phyloP scores from a whole-genome alignment of 2,329 filamentous ascomycete genomes.

The Aspergillus latus region DNA sequence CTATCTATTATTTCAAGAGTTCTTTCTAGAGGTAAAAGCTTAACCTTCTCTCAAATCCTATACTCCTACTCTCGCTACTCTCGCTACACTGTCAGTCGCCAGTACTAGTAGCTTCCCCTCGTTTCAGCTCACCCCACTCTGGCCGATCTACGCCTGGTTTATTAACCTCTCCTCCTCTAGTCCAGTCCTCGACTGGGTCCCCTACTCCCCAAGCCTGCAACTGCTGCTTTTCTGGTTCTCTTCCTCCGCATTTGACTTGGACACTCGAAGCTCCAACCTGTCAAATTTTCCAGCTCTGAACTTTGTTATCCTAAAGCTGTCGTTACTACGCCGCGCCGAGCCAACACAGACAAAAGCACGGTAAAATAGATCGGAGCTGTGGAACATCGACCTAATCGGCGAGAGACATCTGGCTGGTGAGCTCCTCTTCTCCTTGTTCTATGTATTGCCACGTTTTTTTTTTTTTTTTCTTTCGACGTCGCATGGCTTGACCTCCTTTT shows the following conservation, averaged over 20 bases:
- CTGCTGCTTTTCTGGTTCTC: conserved; percentile 16
- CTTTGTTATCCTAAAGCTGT: conserved; percentile 4
- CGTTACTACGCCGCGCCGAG: not conserved
- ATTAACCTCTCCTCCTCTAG: conserved; percentile 17
- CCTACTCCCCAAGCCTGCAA: conserved; percentile 6
- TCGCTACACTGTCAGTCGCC: not conserved
- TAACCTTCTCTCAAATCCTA: not conserved
- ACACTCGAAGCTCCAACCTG: not conserved
- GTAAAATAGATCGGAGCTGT: conserved; percentile 20
- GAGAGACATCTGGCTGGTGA: conserved; percentile 9
- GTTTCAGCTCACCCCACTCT: conserved; percentile 19
- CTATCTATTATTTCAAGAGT: not conserved
- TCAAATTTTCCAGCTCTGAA: conserved; percentile 4
- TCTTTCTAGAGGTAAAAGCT: too few relatives aligned
- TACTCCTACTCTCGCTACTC: not conserved
- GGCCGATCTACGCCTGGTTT: conserved; percentile 22
- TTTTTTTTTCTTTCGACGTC: not conserved
- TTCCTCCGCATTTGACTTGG: conserved; percentile 16
- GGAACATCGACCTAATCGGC: conserved; percentile 17
- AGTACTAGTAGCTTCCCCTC: not conserved
- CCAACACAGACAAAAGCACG: conserved; percentile 8
- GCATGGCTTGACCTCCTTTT: not conserved
- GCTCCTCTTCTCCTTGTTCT: conserved; percentile 13
- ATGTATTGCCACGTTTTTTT: not conserved
- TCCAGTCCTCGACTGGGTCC: conserved; percentile 10